Evolutionary conservation across 2,329 filamentous ascomycete species (phyloP).

Genomic region (Botryosphaeria dothidea): DNA sequence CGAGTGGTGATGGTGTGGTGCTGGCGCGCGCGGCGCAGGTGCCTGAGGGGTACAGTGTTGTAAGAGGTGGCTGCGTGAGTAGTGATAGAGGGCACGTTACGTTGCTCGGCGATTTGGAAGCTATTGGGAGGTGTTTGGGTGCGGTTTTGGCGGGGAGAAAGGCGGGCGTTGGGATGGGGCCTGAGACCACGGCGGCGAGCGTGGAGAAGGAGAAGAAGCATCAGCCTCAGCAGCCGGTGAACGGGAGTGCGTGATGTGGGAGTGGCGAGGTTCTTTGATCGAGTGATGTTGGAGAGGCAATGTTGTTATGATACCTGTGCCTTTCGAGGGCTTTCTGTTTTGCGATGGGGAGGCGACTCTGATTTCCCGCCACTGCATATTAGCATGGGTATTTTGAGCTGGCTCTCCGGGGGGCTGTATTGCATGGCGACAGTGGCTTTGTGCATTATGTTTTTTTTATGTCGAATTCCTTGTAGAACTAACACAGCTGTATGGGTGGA

Average conservation of each 20-base stretch:
- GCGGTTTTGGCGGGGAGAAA: conserved; percentile 67
- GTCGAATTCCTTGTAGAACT: too few species aligned
- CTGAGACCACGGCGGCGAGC: neutral
- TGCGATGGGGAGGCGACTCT: neutral
- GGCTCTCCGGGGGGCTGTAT: too few species aligned
- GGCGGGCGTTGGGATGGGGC: conserved; percentile 71
- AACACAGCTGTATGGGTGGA: too few species aligned
- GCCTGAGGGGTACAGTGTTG: conserved; percentile 74
- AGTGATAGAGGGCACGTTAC: conserved; percentile 87
- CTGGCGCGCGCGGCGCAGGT: conserved; percentile 84
- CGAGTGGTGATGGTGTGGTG: conserved; percentile 85
- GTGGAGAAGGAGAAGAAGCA: neutral
- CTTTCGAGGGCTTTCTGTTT: neutral
- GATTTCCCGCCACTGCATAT: neutral
- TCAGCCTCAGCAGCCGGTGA: too few species aligned
- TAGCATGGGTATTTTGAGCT: neutral
- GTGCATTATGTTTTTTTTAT: too few species aligned
- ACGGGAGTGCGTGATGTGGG: neutral
- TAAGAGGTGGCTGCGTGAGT: conserved; percentile 71
- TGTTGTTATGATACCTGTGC: neutral
- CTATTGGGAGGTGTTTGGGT: conserved; percentile 71
- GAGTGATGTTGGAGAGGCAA: too few species aligned
- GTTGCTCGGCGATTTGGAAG: conserved; percentile 79
- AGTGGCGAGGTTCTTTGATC: neutral
- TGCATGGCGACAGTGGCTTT: too few species aligned